Evolutionary conservation across 2,329 filamentous ascomycete genomes (phyloP).

Genomic region (Aspergillus floridensis): DNA sequence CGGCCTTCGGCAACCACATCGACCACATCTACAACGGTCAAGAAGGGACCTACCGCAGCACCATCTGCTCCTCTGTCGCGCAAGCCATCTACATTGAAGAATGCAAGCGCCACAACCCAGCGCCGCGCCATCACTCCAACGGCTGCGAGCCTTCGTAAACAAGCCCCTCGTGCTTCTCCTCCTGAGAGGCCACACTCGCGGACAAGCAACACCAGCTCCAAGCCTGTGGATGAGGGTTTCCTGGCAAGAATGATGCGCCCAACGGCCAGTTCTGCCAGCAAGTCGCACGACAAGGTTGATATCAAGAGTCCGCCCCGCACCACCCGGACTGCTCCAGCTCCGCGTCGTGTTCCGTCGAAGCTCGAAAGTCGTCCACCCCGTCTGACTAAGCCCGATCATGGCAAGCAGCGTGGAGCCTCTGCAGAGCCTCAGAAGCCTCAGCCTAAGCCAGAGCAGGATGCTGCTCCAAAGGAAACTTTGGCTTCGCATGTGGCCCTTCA

Average conservation of each 20-base stretch:
- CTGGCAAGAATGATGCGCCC: slow-evolving; percentile 53
- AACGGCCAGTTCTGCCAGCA: slow-evolving; percentile 50
- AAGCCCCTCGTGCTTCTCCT: slow-evolving; percentile 33
- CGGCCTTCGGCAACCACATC: slow-evolving; percentile 43
- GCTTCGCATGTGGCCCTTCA: slow-evolving; percentile 7
- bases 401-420: background rate
- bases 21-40: slow-evolving; percentile 42
- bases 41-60: slow-evolving; percentile 22
- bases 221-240: slow-evolving; percentile 46
- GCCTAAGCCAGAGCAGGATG: slow-evolving; percentile 1
- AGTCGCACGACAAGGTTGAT: slow-evolving; percentile 48
- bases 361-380: slow-evolving; percentile 19
- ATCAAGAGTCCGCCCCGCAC: slow-evolving; percentile 38
- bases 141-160: slow-evolving; percentile 27
- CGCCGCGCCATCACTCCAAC: slow-evolving; percentile 25
- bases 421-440: slow-evolving; percentile 10
- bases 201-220: slow-evolving; percentile 36
- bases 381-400: slow-evolving; percentile 24
- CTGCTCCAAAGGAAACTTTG: slow-evolving; percentile 1
- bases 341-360: slow-evolving; percentile 25
- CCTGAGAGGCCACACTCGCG: slow-evolving; percentile 43
- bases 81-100: slow-evolving; percentile 38
- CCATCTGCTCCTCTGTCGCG: slow-evolving; percentile 26
- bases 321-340: slow-evolving; percentile 21
- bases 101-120: slow-evolving; percentile 21